Evolutionary conservation across 1,139 yeast genomes (phyloP).

Genomic region (Suhomyces chickasaworum): DNA sequence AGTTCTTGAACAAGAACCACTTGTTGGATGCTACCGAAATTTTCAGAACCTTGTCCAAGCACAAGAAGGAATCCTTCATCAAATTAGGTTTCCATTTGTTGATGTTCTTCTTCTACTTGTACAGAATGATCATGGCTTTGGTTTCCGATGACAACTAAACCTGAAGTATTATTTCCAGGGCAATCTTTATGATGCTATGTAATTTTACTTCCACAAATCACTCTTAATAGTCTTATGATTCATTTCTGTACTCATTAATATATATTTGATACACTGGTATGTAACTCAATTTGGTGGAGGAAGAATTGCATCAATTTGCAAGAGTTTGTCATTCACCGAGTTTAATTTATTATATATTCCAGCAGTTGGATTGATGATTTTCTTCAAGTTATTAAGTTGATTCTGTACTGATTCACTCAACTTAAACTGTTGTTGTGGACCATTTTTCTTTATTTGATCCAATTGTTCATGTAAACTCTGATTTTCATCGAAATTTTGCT

Average conservation of each 20-base stretch:
- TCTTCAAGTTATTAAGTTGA: slow-evolving; percentile 20
- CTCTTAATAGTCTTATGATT: slow-evolving; percentile 1
- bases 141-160: slow-evolving; percentile 59
- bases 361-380: slow-evolving; percentile 39
- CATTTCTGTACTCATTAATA: slow-evolving; percentile 2
- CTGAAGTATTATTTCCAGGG: background rate
- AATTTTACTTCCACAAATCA: slow-evolving; percentile 1
- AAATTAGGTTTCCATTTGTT: slow-evolving; percentile 90
- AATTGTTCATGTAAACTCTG: slow-evolving; percentile 17
- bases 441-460: slow-evolving; percentile 4
- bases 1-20: slow-evolving; percentile 74
- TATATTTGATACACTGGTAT: background rate
- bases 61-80: slow-evolving; percentile 88
- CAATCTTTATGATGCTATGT: background rate
- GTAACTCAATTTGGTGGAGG: background rate
- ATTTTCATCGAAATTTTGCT: slow-evolving; percentile 27
- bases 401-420: slow-evolving; percentile 7
- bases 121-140: slow-evolving; percentile 95
- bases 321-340: slow-evolving; percentile 36
- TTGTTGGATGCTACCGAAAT: slow-evolving; percentile 97
- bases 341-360: slow-evolving; percentile 42
- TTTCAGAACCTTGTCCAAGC: slow-evolving; percentile 89
- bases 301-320: slow-evolving; percentile 21
- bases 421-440: slow-evolving; percentile 13
- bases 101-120: slow-evolving; percentile 92